Percentiles rank a stretch among this genome's conserved stretches.
Evolutionary conservation across 116 monocot species (phyloP).

Genomic region (Phalaenopsis hybrid): DNA sequence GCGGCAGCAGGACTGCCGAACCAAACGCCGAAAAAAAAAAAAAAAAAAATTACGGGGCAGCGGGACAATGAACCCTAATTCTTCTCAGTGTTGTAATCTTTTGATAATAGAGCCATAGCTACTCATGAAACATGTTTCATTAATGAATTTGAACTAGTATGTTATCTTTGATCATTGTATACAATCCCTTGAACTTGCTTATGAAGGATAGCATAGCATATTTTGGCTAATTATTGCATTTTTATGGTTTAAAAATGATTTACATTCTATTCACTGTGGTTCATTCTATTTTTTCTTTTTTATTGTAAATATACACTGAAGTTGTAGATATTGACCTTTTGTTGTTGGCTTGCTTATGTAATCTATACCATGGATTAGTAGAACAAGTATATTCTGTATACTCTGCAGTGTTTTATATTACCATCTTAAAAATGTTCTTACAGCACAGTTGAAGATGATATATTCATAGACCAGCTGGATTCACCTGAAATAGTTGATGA

Average conservation of each 20-base stretch:
- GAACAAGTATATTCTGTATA: neutral
- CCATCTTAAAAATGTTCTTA: constrained; percentile 3
- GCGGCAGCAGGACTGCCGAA: too few relatives aligned
- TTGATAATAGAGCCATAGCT: too few relatives aligned
- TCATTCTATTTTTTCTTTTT: neutral
- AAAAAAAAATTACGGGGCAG: too few relatives aligned
- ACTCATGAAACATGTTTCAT: too few relatives aligned
- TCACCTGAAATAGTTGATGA: constrained; percentile 85
- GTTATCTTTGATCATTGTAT: too few relatives aligned
- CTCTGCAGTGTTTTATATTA: neutral
- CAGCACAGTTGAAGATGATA: constrained; percentile 90
- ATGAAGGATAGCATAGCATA: neutral
- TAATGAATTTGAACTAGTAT: too few relatives aligned
- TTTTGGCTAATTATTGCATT: neutral
- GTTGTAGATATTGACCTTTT: neutral
- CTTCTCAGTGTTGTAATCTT: too few relatives aligned
- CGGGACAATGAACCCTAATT: too few relatives aligned
- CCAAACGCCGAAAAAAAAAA: too few relatives aligned
- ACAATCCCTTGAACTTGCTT: neutral
- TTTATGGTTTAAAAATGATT: neutral
- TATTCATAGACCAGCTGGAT: constrained; percentile 87
- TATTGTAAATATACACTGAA: neutral
- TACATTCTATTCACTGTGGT: neutral
- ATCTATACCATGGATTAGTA: neutral
- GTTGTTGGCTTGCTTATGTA: neutral